Conservation (phyloP, 495 filamentous ascomycete genomes). For the Penicillium canariense region DNA sequence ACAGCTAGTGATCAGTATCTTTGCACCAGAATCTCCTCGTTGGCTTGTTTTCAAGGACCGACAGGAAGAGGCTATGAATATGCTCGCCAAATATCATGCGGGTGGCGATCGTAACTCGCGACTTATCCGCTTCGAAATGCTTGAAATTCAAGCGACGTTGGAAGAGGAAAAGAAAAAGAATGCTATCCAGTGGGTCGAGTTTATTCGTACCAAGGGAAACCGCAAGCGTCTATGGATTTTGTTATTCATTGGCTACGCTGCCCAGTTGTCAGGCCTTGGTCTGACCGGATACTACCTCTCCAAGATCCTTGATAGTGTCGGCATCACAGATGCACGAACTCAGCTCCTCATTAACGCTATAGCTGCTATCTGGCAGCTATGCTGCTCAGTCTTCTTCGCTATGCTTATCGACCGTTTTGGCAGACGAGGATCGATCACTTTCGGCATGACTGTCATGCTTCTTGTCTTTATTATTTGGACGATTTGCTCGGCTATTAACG, state of each 20-base stretch:
- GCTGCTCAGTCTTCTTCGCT: conserved; percentile 49
- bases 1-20: conserved; percentile 41
- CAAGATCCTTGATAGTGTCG: conserved; percentile 54
- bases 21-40: conserved; percentile 46
- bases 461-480: conserved; percentile 58
- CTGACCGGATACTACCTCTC: conserved; percentile 63
- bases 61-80: conserved; percentile 31
- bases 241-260: conserved; percentile 48
- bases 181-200: conserved; percentile 42
- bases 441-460: conserved; percentile 59
- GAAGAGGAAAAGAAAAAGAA: conserved; percentile 29
- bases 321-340: conserved; percentile 46
- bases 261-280: conserved; percentile 35
- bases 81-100: conserved; percentile 35
- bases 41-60: conserved; percentile 43
- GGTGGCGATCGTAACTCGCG: conserved; percentile 19
- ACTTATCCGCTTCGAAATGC: conserved; percentile 28
- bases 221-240: conserved; percentile 57
- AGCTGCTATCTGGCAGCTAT: conserved; percentile 19
- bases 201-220: conserved; percentile 66
- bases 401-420: conserved; percentile 58
- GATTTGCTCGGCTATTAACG: conserved; percentile 54
- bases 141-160: conserved; percentile 27
- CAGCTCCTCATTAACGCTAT: conserved; percentile 41
- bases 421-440: conserved; percentile 57